phyloP scores from a whole-genome alignment of 805 yeast genomes.

The Priceomyces carsonii region DNA sequence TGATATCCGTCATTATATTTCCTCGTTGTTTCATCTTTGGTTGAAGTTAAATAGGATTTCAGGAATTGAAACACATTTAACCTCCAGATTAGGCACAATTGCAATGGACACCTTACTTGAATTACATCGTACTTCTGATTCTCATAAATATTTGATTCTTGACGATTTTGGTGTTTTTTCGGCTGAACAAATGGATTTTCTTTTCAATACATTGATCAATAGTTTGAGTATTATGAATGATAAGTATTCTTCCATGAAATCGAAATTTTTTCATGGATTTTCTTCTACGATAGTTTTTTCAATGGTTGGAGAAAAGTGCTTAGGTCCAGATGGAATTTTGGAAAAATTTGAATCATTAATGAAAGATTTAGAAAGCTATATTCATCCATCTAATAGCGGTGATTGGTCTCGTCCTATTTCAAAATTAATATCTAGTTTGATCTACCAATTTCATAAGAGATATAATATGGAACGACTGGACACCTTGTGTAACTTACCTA shows the following conservation, averaged over 20 bases:
- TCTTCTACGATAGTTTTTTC: slow-evolving; percentile 58
- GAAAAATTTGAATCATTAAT: slow-evolving; percentile 54
- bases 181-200: slow-evolving; percentile 56
- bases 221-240: slow-evolving; percentile 48
- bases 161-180: slow-evolving; percentile 65
- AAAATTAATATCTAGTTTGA: slow-evolving; percentile 59
- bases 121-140: slow-evolving; percentile 19
- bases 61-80: slow-evolving; percentile 61
- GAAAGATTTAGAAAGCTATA: slow-evolving; percentile 75
- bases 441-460: slow-evolving; percentile 62
- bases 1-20: slow-evolving; percentile 57
- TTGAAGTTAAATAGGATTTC: slow-evolving; percentile 47
- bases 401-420: slow-evolving; percentile 79
- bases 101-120: slow-evolving; percentile 49
- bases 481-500: slow-evolving; percentile 22
- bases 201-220: slow-evolving; percentile 55
- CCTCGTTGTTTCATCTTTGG: slow-evolving; percentile 77
- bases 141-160: slow-evolving; percentile 21
- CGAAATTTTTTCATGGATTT: slow-evolving; percentile 43
- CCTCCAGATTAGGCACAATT: slow-evolving; percentile 64
- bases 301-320: slow-evolving; percentile 49
- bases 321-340: slow-evolving; percentile 47
- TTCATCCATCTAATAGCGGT: slow-evolving; percentile 92
- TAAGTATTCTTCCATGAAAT: slow-evolving; percentile 45
- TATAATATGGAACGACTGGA: slow-evolving; percentile 47